Conservation (phyloP, 768 basidiomycete species). For the Lentinula lateritia region DNA sequence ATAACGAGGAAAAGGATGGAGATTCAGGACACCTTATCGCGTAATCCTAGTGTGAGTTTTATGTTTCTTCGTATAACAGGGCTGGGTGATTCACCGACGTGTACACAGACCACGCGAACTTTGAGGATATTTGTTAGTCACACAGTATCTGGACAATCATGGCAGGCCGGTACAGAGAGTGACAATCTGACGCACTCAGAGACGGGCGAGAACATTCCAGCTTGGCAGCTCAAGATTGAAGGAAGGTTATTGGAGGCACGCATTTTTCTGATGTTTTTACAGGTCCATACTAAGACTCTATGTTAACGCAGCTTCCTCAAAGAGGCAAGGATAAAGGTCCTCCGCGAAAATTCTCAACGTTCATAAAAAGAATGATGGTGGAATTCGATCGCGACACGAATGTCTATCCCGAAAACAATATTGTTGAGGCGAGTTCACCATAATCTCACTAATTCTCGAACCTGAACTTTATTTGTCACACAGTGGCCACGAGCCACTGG, state of each 20-base stretch:
- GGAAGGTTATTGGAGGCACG: constrained; percentile 76
- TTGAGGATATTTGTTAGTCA: constrained; percentile 85
- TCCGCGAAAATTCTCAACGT: constrained; percentile 76
- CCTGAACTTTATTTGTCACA: neutral
- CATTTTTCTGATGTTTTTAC: constrained; percentile 15
- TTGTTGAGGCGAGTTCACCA: constrained; percentile 66
- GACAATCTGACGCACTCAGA: constrained; percentile 51
- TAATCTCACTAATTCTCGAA: neutral
- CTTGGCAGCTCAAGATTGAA: constrained; percentile 85
- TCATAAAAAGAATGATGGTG: constrained; percentile 78
- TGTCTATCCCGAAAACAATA: constrained; percentile 79
- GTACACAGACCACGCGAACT: constrained; percentile 70
- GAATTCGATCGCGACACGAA: constrained; percentile 84
- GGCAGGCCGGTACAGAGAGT: constrained; percentile 63
- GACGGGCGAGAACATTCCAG: constrained; percentile 84
- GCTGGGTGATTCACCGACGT: neutral
- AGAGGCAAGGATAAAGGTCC: constrained; percentile 56
- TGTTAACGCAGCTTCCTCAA: constrained; percentile 41
- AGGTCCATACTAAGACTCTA: neutral
- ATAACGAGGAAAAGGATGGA: constrained; percentile 87
- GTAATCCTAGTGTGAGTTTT: constrained; percentile 57
- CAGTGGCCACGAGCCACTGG: constrained; percentile 64
- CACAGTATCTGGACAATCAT: constrained; percentile 77
- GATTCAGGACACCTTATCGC: constrained; percentile 81
- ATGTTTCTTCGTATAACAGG: too few relatives aligned